Conservation (phyloP, 2,329 filamentous ascomycete species). For the Exophiala sp. region DNA sequence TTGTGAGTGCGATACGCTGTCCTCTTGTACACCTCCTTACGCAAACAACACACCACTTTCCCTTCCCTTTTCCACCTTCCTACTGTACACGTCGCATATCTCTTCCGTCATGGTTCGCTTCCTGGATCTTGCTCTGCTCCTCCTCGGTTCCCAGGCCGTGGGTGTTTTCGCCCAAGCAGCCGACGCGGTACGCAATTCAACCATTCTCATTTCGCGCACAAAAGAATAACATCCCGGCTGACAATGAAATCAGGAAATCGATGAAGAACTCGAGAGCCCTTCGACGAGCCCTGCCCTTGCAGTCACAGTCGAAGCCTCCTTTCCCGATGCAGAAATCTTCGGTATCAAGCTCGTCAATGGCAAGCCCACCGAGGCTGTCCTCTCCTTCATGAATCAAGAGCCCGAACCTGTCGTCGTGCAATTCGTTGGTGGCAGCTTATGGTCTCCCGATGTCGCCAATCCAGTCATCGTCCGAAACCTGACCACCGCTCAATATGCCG, state of each 20-base stretch:
- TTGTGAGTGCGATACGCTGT: neutral
- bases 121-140: constrained; percentile 67
- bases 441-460: constrained; percentile 54
- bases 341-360: constrained; percentile 96
- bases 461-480: constrained; percentile 75
- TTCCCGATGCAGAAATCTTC: constrained; percentile 73
- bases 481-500: constrained; percentile 69
- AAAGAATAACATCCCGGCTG: constrained; percentile 5
- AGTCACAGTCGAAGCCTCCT: constrained; percentile 55
- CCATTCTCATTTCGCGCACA: constrained; percentile 24
- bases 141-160: constrained; percentile 67
- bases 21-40: neutral
- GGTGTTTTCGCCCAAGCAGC: constrained; percentile 58
- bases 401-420: constrained; percentile 68
- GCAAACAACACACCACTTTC: neutral
- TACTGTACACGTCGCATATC: neutral
- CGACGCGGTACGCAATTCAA: constrained; percentile 31
- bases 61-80: constrained; percentile 5
- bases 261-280: constrained; percentile 63
- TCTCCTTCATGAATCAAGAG: constrained; percentile 85
- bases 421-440: constrained; percentile 72
- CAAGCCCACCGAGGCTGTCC: constrained; percentile 73
- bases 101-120: constrained; percentile 64
- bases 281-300: constrained; percentile 59
- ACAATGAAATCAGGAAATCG: constrained; percentile 41